These are phyloP conservation scores for Boletus rex-veris DNA, from an alignment of 768 basidiomycete species.

Conservation along the genomic window DNA sequence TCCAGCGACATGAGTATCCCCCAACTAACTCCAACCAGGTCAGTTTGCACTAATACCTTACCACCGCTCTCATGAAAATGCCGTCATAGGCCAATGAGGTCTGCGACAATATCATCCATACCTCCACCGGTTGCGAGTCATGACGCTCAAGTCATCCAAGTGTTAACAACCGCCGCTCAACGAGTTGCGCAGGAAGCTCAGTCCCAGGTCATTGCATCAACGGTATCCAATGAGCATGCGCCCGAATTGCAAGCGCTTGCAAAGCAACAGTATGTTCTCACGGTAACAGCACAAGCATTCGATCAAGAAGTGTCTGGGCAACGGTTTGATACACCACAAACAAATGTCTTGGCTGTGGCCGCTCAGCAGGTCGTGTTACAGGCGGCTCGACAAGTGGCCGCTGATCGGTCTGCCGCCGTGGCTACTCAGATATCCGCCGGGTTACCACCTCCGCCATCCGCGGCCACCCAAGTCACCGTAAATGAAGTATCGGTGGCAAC, in stretches of 20 bases:
- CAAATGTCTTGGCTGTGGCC: constrained; percentile 63
- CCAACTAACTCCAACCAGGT: constrained; percentile 33
- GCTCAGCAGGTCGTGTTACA: constrained; percentile 80
- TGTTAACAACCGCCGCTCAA: constrained; percentile 72
- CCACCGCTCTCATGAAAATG: constrained; percentile 4
- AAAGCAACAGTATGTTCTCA: constrained; percentile 79
- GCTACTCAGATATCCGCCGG: constrained; percentile 41
- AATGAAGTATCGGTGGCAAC: constrained; percentile 59
- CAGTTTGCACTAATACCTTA: constrained; percentile 1
- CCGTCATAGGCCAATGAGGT: constrained; percentile 29
- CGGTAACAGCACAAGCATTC: constrained; percentile 68
- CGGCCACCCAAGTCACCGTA: constrained; percentile 46
- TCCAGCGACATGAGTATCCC: constrained; percentile 37
- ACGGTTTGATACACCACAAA: constrained; percentile 43
- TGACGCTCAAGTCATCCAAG: constrained; percentile 73
- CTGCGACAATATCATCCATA: constrained; percentile 30
- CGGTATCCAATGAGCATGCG: constrained; percentile 42
- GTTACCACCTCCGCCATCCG: constrained; percentile 29
- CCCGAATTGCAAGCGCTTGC: constrained; percentile 63
- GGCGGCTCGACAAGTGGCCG: constrained; percentile 60
- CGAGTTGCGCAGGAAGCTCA: constrained; percentile 74
- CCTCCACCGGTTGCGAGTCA: constrained; percentile 38
- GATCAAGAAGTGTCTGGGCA: constrained; percentile 64
- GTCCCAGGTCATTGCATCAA: constrained; percentile 57
- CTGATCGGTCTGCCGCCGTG: constrained; percentile 46